phyloP scores from a whole-genome alignment of 2,329 filamentous ascomycete genomes.

The Annulohypoxylon truncatum region DNA sequence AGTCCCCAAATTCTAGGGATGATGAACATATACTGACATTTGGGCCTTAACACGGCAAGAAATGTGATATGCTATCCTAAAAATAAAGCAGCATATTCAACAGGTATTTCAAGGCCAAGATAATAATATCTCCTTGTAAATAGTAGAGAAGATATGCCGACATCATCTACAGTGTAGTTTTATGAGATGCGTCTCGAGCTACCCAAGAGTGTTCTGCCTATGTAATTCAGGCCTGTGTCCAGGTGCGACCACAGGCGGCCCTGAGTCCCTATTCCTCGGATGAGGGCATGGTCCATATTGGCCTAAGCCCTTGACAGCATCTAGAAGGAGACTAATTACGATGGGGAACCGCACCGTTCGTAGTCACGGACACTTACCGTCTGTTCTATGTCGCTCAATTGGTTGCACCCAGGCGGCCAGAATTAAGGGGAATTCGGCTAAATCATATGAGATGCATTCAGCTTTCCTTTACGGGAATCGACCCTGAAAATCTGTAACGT shows the following conservation, averaged over 20 bases:
- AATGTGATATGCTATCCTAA: not conserved
- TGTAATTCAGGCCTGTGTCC: slow-evolving; percentile 22
- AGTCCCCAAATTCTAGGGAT: not conserved
- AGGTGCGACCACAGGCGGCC: slow-evolving; percentile 18
- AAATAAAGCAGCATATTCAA: not conserved
- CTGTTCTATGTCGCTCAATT: slow-evolving; percentile 28
- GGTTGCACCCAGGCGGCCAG: slow-evolving; percentile 32
- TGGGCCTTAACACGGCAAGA: not conserved
- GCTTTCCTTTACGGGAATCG: slow-evolving; percentile 13
- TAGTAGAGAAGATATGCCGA: not conserved
- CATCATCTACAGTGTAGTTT: not conserved
- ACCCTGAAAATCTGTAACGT: slow-evolving; percentile 32
- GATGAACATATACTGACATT: too few relatives aligned
- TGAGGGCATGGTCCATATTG: slow-evolving; percentile 33
- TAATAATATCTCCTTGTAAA: not conserved
- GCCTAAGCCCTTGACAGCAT: slow-evolving; percentile 23
- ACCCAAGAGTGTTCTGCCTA: slow-evolving; percentile 32
- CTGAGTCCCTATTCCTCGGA: slow-evolving; percentile 15
- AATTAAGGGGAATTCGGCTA: slow-evolving; percentile 35
- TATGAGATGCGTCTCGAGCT: slow-evolving; percentile 9
- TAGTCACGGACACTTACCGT: slow-evolving; percentile 24
- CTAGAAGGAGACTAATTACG: slow-evolving; percentile 21
- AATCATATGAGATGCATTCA: slow-evolving; percentile 26
- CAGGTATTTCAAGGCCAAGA: not conserved
- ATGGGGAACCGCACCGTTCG: slow-evolving; percentile 21